Base-by-base conservation (phyloP, 768 basidiomycete genomes). In the Boletus coccyginus region DNA sequence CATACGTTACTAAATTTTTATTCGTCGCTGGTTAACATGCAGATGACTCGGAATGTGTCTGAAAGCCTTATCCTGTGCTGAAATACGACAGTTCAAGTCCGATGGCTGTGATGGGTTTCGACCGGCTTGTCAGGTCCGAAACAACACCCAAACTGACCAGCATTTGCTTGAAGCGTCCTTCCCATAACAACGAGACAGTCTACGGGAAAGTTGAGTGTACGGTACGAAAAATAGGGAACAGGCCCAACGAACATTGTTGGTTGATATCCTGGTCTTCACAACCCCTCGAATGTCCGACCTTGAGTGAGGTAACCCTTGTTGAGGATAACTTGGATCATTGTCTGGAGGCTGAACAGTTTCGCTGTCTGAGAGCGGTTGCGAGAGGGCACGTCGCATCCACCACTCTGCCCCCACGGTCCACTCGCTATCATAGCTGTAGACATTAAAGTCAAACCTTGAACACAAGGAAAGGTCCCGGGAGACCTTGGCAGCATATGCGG, bases 401-500 rank as follows among this genome's bases (percentile, higher is more conserved):
- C 93, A 97, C 70, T 98, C 95, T 1, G 90, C 88, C 3, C 96
- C 96, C 76, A 98, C 83, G 11, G 92, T 88, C 88, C 94, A 90
- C 70, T 98, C 95, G 71, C 92, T 94, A 62, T 96, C 93, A 71
- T 94, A 98, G 72, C 92, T 94, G 69, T 98, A 97, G 29, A 95
- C 83, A 66, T 98, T 98, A 74, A 98, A 94, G 68, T 98, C 94
- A 67, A 95, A 98, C 21, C 92, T 85, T 1, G 92, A 89, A 48
- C 91, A 91, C 19, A 98, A 70, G 0, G 92, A 85, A 41, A 98
- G 82, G 69, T 96, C 91, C 13, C 82, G 82, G 7, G 91, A 90
- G 10, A 92, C 87, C 50, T 87, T 89, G 3, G 95, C 92, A 0
- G 93, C 88, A 69, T 98, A 98, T 38, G 95, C 93, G 8, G 89